Conservation (phyloP, 495 filamentous ascomycete species). For the Penicilliopsis zonata region DNA sequence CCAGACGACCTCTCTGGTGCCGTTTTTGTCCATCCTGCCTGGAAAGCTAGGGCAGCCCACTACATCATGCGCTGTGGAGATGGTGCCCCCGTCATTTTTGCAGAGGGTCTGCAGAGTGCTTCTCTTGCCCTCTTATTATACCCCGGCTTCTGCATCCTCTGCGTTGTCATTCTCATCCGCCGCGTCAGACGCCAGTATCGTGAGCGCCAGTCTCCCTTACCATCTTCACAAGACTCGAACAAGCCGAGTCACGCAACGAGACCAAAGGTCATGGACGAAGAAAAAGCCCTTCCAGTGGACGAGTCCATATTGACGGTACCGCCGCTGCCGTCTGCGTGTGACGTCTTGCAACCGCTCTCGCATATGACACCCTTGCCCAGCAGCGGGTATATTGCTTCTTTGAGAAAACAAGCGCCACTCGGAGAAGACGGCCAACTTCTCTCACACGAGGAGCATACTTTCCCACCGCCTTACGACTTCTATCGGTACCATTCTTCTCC, state of each 20-base stretch:
- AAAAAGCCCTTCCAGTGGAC: background rate
- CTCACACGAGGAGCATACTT: background rate
- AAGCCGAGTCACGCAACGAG: background rate
- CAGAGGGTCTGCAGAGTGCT: conserved; percentile 5
- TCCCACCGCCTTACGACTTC: background rate
- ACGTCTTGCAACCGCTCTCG: conserved; percentile 26
- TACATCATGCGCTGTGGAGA: conserved; percentile 9
- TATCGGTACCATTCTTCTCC: background rate
- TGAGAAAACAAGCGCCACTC: conserved; percentile 8
- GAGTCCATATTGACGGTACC: conserved; percentile 1
- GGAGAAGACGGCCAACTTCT: background rate
- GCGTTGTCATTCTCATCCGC: conserved; percentile 8
- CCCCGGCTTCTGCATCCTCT: conserved; percentile 7
- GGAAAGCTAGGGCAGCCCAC: background rate
- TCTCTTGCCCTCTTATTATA: conserved; percentile 9
- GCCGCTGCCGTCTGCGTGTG: conserved; percentile 17
- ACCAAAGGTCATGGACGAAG: too few species aligned
- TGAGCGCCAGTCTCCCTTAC: conserved; percentile 3
- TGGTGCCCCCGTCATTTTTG: conserved; percentile 4
- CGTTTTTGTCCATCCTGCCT: too few species aligned
- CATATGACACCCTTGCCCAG: conserved; percentile 17
- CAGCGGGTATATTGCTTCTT: conserved; percentile 15
- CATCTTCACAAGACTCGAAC: background rate
- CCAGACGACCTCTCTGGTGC: background rate
- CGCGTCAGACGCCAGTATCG: conserved; percentile 10